Conservation (phyloP, 148 eudicot species). For the Rhododendron mucronatum region DNA sequence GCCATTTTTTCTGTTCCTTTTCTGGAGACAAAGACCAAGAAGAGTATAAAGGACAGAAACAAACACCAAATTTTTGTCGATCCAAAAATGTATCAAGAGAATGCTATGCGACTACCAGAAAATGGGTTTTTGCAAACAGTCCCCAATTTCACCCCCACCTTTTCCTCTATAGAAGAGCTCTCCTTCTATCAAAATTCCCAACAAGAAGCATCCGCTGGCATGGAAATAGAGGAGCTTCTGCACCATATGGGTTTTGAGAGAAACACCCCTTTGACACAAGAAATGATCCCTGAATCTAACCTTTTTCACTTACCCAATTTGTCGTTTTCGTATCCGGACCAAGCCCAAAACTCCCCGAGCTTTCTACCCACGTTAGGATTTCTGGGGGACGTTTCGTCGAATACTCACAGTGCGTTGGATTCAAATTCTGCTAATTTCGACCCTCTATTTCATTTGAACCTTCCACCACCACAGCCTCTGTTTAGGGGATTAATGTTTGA, state of each 20-base stretch:
- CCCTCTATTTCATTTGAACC: conserved; percentile 52
- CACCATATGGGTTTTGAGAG: conserved; percentile 20
- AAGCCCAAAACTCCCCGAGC: conserved; percentile 2
- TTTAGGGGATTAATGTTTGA: conserved; percentile 51
- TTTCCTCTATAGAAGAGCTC: conserved; percentile 28
- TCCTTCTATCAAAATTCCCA: conserved; percentile 15
- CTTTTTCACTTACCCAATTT: conserved; percentile 27
- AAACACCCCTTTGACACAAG: conserved; percentile 12
- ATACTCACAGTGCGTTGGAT: neutral
- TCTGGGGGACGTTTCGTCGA: conserved; percentile 12
- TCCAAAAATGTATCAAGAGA: conserved; percentile 36
- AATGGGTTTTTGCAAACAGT: conserved; percentile 36
- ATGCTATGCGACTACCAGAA: conserved; percentile 26
- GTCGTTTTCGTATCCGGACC: conserved; percentile 17
- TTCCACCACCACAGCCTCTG: conserved; percentile 45
- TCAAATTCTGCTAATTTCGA: conserved; percentile 30
- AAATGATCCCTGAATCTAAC: conserved; percentile 23
- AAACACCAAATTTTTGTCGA: neutral
- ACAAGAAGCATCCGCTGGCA: conserved; percentile 11
- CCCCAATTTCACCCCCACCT: conserved; percentile 16
- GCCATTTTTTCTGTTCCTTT: neutral
- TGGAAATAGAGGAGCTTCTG: conserved; percentile 20
- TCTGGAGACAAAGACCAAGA: conserved; percentile 15
- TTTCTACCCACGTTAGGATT: conserved; percentile 22
- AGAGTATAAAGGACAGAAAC: conserved; percentile 1